Percentiles rank a stretch among this genome's conserved stretches.
Conservation (phyloP, 164 flowering plant species). For the Aristolochia californica region DNA sequence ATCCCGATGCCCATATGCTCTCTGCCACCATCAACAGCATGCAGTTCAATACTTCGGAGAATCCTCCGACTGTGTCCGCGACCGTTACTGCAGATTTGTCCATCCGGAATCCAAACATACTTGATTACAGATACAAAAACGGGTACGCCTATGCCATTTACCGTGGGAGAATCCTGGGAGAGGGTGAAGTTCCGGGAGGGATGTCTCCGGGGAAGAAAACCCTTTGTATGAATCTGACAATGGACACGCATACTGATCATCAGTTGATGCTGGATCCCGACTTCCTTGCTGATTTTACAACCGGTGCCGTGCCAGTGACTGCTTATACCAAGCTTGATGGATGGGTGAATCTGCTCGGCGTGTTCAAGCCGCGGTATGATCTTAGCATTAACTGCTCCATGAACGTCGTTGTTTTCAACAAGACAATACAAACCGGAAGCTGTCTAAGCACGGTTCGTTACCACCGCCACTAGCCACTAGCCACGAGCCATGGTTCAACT, state of each 20-base stretch:
- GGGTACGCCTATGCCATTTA: slow-evolving; percentile 22
- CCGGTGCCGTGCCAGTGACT: slow-evolving; percentile 28
- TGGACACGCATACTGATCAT: slow-evolving; percentile 28
- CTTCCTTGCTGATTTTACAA: slow-evolving; percentile 17
- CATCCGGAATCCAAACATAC: slow-evolving; percentile 36
- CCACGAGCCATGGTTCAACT: too few relatives aligned
- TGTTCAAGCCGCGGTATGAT: slow-evolving; percentile 30
- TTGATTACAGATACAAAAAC: slow-evolving; percentile 26
- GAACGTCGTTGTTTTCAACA: slow-evolving; percentile 23
- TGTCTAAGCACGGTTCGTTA: slow-evolving; percentile 26
- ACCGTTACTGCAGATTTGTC: slow-evolving; percentile 20
- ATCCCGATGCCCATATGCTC: too few relatives aligned
- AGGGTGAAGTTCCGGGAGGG: slow-evolving; percentile 26
- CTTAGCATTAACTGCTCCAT: slow-evolving; percentile 57
- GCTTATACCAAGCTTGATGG: slow-evolving; percentile 46
- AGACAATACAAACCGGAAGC: slow-evolving; percentile 27
- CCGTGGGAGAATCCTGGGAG: slow-evolving; percentile 23
- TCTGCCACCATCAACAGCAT: too few relatives aligned
- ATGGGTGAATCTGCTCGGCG: slow-evolving; percentile 30
- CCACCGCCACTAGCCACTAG: too few relatives aligned
- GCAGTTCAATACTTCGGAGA: neutral
- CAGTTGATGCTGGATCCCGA: slow-evolving; percentile 17
- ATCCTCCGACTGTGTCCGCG: slow-evolving; percentile 5
- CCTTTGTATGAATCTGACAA: slow-evolving; percentile 27
- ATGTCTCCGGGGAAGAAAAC: slow-evolving; percentile 30